Conservation (phyloP, 352 stramenopile genomes). For the Phytophthora podocarpi region DNA sequence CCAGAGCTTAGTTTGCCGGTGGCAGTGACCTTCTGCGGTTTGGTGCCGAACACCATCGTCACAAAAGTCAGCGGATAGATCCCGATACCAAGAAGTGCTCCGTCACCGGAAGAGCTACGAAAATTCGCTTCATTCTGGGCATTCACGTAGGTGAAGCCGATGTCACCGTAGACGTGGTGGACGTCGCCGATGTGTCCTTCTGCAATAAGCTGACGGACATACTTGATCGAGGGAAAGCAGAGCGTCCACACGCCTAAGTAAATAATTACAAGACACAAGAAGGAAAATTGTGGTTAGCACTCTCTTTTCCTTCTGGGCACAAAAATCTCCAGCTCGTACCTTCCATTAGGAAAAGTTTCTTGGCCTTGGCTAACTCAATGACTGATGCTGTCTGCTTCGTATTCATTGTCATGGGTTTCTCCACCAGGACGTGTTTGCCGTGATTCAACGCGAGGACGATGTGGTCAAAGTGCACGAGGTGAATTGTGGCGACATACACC, state of each 20-base stretch:
- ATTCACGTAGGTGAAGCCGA: no score
- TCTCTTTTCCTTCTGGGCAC: no score
- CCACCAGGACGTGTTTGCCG: conserved; percentile 92
- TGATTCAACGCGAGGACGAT: conserved; percentile 85
- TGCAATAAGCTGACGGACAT: conserved; percentile 63
- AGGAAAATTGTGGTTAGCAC: no score
- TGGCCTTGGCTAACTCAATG: conserved; percentile 55
- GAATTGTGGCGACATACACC: conserved; percentile 93
- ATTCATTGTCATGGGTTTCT: conserved; percentile 94
- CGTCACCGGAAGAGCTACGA: no score
- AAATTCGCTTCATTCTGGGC: conserved; percentile 54
- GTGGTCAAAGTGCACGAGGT: conserved; percentile 86
- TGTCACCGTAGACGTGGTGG: no score
- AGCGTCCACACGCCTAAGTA: conserved; percentile 90
- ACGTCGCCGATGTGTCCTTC: conserved; percentile 68
- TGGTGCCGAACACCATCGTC: conserved; percentile 61
- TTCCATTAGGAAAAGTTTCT: conserved; percentile 87
- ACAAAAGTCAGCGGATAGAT: conserved; percentile 81
- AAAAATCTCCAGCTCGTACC: no score
- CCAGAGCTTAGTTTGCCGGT: conserved; percentile 27
- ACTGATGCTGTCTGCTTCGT: conserved; percentile 71
- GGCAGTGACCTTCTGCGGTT: conserved; percentile 48
- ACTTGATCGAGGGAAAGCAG: conserved; percentile 80
- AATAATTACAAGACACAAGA: no score
- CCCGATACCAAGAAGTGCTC: conserved; percentile 75